phyloP scores from a whole-genome alignment of 2,329 filamentous ascomycete genomes.

The Botrytis medusae region DNA sequence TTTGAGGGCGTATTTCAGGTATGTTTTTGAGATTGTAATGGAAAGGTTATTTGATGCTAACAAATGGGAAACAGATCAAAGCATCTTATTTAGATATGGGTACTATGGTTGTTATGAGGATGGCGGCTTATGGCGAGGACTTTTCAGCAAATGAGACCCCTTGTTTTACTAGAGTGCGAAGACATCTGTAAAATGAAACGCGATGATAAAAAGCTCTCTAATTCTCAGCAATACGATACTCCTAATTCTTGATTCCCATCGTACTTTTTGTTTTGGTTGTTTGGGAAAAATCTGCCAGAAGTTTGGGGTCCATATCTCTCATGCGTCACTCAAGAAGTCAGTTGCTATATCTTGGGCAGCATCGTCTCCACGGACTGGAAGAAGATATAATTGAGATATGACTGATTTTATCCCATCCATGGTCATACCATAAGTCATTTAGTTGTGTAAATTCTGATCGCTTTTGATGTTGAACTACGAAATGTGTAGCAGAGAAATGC shows the following conservation, averaged over 20 bases:
- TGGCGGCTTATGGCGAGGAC: constrained; percentile 19
- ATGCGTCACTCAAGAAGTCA: neutral
- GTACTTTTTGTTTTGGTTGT: neutral
- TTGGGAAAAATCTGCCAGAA: neutral
- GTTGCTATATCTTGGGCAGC: neutral
- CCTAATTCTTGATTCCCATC: neutral
- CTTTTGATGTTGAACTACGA: neutral
- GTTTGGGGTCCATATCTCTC: neutral
- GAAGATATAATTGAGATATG: neutral
- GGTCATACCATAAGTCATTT: neutral
- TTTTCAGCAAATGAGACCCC: constrained; percentile 26
- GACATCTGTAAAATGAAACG: constrained; percentile 34
- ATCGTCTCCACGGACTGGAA: neutral
- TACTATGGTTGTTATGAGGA: constrained; percentile 14
- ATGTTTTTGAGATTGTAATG: constrained; percentile 34
- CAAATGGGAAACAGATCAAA: constrained; percentile 52
- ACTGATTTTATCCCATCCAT: no score
- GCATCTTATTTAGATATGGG: constrained; percentile 60
- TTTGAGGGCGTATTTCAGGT: constrained; percentile 94
- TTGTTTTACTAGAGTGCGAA: constrained; percentile 37
- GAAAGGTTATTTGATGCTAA: constrained; percentile 26
- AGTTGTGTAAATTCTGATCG: neutral
- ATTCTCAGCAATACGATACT: neutral
- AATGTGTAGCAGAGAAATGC: neutral
- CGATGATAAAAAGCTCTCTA: neutral